These are phyloP conservation scores for Eucommia ulmoides DNA, from an alignment of 257 asterid genomes.

Conservation along the genomic window DNA sequence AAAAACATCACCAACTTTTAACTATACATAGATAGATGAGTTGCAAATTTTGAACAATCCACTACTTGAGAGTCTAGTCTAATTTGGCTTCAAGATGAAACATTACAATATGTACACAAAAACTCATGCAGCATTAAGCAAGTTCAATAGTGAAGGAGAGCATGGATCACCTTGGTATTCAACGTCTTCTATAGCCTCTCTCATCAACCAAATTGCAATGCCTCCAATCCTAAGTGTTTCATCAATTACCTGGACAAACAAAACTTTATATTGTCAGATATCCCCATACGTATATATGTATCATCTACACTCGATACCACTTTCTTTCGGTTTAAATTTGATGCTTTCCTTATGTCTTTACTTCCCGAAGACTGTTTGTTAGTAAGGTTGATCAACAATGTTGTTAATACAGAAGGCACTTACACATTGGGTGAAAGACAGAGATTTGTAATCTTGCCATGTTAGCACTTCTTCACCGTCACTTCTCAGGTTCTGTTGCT, in stretches of 20 bases:
- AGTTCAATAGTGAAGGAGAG: background rate
- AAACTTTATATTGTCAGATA: background rate
- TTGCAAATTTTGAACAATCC: background rate
- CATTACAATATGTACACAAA: too few relatives aligned
- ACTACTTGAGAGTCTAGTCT: background rate
- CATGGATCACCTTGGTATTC: slow-evolving; percentile 46
- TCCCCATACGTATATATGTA: background rate
- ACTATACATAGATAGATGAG: background rate
- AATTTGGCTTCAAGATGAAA: background rate
- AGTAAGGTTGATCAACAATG: background rate
- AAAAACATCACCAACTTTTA: background rate
- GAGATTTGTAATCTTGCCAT: slow-evolving; percentile 79
- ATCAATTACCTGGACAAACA: slow-evolving; percentile 66
- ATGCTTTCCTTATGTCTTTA: background rate
- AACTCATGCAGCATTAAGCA: background rate
- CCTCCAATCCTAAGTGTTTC: slow-evolving; percentile 86
- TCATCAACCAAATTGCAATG: slow-evolving; percentile 87
- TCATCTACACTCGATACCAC: background rate
- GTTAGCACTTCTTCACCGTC: slow-evolving; percentile 36
- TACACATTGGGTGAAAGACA: slow-evolving; percentile 86
- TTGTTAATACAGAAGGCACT: slow-evolving; percentile 9
- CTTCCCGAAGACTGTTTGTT: background rate
- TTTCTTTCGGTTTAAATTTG: background rate
- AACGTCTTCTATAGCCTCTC: slow-evolving; percentile 72
- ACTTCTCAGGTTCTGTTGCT: slow-evolving; percentile 49